Percentiles rank a stretch among this genome's conserved stretches.
Conservation (phyloP, 163 green algal species). For the Dunaliella salina region DNA sequence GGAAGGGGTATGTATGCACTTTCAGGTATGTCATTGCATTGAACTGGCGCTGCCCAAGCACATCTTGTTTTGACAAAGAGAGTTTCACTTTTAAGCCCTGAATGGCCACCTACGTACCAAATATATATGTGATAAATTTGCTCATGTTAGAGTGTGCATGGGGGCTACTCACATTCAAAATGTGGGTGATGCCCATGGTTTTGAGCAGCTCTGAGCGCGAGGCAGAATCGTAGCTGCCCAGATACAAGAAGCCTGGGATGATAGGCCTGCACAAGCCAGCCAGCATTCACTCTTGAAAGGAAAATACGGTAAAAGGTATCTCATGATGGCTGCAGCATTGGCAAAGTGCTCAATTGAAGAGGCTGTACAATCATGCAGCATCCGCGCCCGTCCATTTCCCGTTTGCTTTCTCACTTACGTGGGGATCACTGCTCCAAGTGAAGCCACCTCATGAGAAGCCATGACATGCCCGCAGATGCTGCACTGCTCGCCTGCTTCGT, state of each 20-base stretch:
- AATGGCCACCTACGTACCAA: too few species aligned
- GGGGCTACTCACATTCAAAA: conserved; percentile 72
- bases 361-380: not conserved
- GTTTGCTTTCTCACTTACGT: conserved; percentile 28
- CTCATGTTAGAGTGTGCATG: not conserved
- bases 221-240: conserved; percentile 88
- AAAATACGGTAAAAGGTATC: not conserved
- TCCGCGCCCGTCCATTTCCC: too few species aligned
- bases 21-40: too few species aligned
- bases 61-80: too few species aligned
- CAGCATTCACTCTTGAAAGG: too few species aligned
- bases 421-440: conserved; percentile 59
- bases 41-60: too few species aligned
- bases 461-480: conserved; percentile 75
- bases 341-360: not conserved
- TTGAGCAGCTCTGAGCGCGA: conserved; percentile 82
- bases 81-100: too few species aligned
- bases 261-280: conserved; percentile 29
- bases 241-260: conserved; percentile 73
- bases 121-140: too few species aligned
- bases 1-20: too few species aligned
- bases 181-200: conserved; percentile 71
- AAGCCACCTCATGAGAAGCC: conserved; percentile 26
- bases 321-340: not conserved
- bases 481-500: conserved; percentile 57